Percentiles rank a stretch among this genome's conserved stretches.
phyloP scores from a whole-genome alignment of 164 flowering plant genomes.

The Stephania yunnanensis region DNA sequence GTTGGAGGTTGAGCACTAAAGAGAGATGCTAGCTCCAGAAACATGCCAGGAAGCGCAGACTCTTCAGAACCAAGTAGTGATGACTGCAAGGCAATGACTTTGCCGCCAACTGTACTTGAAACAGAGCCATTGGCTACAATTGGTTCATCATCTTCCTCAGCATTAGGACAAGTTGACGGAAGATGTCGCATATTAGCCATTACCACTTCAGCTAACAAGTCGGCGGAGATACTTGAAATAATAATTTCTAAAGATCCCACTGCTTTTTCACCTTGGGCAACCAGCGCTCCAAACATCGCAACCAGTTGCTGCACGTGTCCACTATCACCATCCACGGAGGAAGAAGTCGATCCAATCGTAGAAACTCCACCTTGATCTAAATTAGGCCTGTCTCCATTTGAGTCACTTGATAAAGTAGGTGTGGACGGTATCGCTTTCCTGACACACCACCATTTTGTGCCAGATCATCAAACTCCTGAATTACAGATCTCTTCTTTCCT shows the following conservation, averaged over 20 bases:
- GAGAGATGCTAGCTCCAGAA: slow-evolving; percentile 41
- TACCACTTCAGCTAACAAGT: slow-evolving; percentile 91
- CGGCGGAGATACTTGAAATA: slow-evolving; percentile 87
- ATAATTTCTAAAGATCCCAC: slow-evolving; percentile 68
- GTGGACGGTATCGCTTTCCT: slow-evolving; percentile 55
- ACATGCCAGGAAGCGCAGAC: slow-evolving; percentile 40
- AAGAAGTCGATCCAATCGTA: slow-evolving; percentile 23
- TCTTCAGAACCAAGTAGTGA: slow-evolving; percentile 42
- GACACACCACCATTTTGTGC: slow-evolving; percentile 34
- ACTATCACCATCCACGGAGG: slow-evolving; percentile 33
- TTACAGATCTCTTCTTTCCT: slow-evolving; percentile 56
- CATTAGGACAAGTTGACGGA: slow-evolving; percentile 43
- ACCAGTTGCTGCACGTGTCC: slow-evolving; percentile 95
- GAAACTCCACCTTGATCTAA: slow-evolving; percentile 21
- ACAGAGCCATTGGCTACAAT: slow-evolving; percentile 20
- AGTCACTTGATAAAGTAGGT: slow-evolving; percentile 35
- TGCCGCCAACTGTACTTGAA: slow-evolving; percentile 31
- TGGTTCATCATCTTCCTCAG: slow-evolving; percentile 50
- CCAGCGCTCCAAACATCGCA: slow-evolving; percentile 90
- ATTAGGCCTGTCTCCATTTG: slow-evolving; percentile 23
- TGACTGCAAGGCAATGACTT: slow-evolving; percentile 32
- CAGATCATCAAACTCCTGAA: slow-evolving; percentile 28
- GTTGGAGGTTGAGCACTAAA: slow-evolving; percentile 24
- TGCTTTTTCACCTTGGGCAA: slow-evolving; percentile 96
- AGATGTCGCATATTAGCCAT: slow-evolving; percentile 79